Base-by-base conservation (phyloP, 257 asterid species). In the Haberlea rhodopensis region DNA sequence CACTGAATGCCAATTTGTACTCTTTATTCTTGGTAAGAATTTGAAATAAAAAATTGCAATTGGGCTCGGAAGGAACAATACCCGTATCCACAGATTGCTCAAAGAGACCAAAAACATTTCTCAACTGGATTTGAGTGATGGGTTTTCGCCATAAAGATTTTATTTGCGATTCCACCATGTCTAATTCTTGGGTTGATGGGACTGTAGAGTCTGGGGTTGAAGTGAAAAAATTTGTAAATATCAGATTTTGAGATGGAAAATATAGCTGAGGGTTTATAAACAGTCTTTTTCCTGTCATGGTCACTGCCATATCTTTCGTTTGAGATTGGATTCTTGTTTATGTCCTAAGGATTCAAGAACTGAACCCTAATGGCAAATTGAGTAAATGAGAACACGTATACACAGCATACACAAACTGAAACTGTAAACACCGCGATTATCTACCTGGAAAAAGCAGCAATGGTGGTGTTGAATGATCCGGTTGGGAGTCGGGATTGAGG, bases 1-100 rank as follows among this genome's bases (percentile, higher is more conserved):
- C 75, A 57, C n/a, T 46, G 19, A 74, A 68, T 18, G 84, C 84
- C 79, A 73, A 66, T 19, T 45, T 23, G 72, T 84, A 80, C 66
- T 79, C 82, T 66, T 81, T 81, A 18, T 75, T 80, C 84, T 79
- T 86, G 53, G 78, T 85, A 68, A 86, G 86, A 32, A 62, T 78
- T 59, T 72, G 82, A 67, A 86, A 21, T 25, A 88, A 83, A 68
- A 60, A 58, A 62, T 84, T 83, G 69, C 73, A 69, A 15, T 71
- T 51, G 10, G 66, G 25, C 46, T 58, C 75, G 13, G 84, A 80
- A 6, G 90, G 95, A 45, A 76, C 31, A 11, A 72, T 55, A 48
- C 88, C 82, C 53, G 23, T 55, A 29, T 79, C 85, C 65, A 78
- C 57, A n/a, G 76, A 77, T 64, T 74, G 72, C 68, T 80, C 83